Percentiles rank a stretch among this genome's conserved stretches.
Conservation (phyloP, 2,329 filamentous ascomycete species). For the Aspergillus sp. region DNA sequence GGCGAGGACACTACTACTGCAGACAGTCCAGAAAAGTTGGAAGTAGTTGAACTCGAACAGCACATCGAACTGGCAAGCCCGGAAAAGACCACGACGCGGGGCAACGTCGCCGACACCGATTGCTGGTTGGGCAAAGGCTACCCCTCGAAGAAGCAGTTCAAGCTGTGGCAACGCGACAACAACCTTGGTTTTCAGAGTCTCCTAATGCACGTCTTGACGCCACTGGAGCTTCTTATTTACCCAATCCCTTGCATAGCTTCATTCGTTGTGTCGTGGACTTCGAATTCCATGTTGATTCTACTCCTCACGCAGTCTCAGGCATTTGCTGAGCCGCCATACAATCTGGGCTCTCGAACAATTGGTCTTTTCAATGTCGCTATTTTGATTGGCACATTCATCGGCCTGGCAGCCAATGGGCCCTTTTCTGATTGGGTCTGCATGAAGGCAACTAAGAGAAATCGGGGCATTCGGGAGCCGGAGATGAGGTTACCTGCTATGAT, state of each 20-base stretch:
- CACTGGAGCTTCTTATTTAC: slow-evolving; percentile 62
- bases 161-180: slow-evolving; percentile 51
- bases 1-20: neutral
- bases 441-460: slow-evolving; percentile 52
- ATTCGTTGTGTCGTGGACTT: slow-evolving; percentile 62
- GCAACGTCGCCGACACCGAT: slow-evolving; percentile 23
- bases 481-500: slow-evolving; percentile 59
- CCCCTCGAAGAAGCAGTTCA: slow-evolving; percentile 59
- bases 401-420: slow-evolving; percentile 55
- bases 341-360: slow-evolving; percentile 51
- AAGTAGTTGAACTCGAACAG: slow-evolving; percentile 9
- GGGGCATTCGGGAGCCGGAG: slow-evolving; percentile 58
- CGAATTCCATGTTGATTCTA: slow-evolving; percentile 57
- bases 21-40: slow-evolving; percentile 18
- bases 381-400: slow-evolving; percentile 55
- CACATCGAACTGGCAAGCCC: neutral
- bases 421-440: slow-evolving; percentile 58
- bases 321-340: slow-evolving; percentile 57
- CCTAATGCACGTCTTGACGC: slow-evolving; percentile 57
- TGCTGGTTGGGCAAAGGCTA: slow-evolving; percentile 57
- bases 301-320: slow-evolving; percentile 60
- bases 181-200: slow-evolving; percentile 44
- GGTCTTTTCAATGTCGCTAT: slow-evolving; percentile 61
- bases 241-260: slow-evolving; percentile 64
- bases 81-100: no score